These are phyloP conservation scores for Suhomyces terraborum DNA, from an alignment of 1,139 yeast species.

Conservation along the genomic window DNA sequence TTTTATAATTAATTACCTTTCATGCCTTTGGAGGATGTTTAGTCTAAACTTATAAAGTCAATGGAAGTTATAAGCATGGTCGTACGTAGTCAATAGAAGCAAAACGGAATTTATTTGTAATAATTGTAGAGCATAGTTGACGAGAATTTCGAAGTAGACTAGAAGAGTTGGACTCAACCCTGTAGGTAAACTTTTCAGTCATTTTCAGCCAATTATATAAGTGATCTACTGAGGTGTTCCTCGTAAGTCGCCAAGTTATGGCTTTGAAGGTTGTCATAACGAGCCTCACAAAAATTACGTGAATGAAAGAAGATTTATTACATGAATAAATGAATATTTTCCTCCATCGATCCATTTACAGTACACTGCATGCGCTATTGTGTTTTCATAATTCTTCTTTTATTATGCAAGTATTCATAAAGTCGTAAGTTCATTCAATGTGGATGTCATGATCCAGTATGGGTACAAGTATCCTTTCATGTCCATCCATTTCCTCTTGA, in stretches of 20 bases:
- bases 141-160: too few species aligned
- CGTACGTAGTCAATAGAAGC: constrained; percentile 8
- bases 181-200: too few species aligned
- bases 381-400: neutral
- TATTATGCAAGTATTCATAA: neutral
- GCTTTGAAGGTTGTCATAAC: too few species aligned
- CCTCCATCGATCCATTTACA: too few species aligned
- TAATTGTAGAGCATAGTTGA: neutral
- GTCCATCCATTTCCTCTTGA: constrained; percentile 4
- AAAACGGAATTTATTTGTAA: neutral
- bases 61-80: constrained; percentile 14
- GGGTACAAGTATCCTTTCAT: constrained; percentile 5
- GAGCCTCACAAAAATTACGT: too few species aligned
- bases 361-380: too few species aligned
- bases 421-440: neutral
- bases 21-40: constrained; percentile 16
- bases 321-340: too few species aligned
- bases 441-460: constrained; percentile 7
- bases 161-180: neutral
- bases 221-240: too few species aligned
- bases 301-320: too few species aligned
- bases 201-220: too few species aligned
- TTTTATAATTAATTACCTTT: constrained; percentile 17
- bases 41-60: constrained; percentile 17
- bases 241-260: too few species aligned